phyloP scores from a whole-genome alignment of 495 filamentous ascomycete species.

The Penicillium roqueforti region DNA sequence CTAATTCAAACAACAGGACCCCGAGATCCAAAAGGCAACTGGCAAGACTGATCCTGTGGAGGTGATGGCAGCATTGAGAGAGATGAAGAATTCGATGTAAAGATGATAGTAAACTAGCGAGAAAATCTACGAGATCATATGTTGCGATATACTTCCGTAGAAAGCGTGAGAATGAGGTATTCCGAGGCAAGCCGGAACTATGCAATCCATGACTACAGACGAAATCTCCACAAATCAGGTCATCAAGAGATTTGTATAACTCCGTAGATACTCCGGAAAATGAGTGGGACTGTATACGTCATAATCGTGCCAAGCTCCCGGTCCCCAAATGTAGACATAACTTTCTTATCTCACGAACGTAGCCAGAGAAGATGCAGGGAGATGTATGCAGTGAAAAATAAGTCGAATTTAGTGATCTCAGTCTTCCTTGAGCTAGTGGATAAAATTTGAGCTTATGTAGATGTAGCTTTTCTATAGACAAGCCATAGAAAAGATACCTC shows the following conservation, averaged over 20 bases:
- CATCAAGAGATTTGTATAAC: no score
- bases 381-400: no score
- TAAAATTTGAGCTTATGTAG: not conserved
- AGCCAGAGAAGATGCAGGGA: no score
- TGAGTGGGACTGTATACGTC: no score
- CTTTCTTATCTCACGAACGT: no score
- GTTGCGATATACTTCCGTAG: not conserved
- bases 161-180: not conserved
- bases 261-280: no score
- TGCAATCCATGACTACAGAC: no score
- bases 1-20: constrained; percentile 53
- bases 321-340: not conserved
- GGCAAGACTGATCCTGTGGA: constrained; percentile 78
- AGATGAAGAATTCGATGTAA: constrained; percentile 82
- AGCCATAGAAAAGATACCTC: not conserved
- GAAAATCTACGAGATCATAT: not conserved
- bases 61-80: constrained; percentile 80
- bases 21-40: constrained; percentile 75
- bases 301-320: not conserved
- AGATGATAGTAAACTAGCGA: not conserved
- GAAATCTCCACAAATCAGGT: not conserved
- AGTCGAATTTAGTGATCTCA: not conserved
- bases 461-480: not conserved
- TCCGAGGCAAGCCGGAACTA: not conserved
- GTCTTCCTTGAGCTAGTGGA: not conserved